phyloP scores from a whole-genome alignment of 78 protist species.

The Protostelium mycophagum region DNA sequence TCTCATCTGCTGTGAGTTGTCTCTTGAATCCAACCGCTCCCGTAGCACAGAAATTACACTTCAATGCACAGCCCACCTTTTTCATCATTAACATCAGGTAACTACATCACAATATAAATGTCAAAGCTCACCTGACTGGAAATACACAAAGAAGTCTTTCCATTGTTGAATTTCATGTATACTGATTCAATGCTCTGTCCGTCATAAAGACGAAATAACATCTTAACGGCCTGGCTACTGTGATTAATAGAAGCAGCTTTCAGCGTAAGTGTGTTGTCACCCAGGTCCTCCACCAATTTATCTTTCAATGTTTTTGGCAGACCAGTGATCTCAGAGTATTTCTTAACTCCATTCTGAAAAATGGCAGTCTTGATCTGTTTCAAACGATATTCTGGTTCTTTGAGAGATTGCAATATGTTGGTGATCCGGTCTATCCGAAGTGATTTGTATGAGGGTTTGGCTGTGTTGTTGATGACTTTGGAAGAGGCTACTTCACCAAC shows the following conservation, averaged over 20 bases:
- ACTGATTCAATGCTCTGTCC: neutral
- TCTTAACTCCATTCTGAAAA: neutral
- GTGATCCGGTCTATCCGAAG: neutral
- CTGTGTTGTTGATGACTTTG: too few relatives aligned
- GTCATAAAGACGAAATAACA: neutral
- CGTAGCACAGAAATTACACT: neutral
- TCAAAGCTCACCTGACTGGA: conserved; percentile 2
- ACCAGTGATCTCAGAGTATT: neutral
- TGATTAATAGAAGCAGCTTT: neutral
- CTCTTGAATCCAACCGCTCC: neutral
- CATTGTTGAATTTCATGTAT: neutral
- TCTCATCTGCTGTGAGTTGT: neutral
- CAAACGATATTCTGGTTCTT: neutral
- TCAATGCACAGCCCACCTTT: neutral
- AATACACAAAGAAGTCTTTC: neutral
- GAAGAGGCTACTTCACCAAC: too few relatives aligned
- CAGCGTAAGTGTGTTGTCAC: neutral
- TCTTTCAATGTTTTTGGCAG: neutral
- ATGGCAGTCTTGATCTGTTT: neutral
- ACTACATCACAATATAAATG: too few relatives aligned
- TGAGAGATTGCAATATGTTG: neutral
- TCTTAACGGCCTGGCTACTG: neutral
- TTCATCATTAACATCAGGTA: neutral
- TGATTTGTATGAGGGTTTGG: neutral
- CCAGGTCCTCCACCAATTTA: neutral